A percentile compares a stretch with the other conserved stretches of the same genome.
These are phyloP conservation scores for Ephemerocybe angulata DNA, from an alignment of 768 basidiomycete species.

Conservation along the genomic window DNA sequence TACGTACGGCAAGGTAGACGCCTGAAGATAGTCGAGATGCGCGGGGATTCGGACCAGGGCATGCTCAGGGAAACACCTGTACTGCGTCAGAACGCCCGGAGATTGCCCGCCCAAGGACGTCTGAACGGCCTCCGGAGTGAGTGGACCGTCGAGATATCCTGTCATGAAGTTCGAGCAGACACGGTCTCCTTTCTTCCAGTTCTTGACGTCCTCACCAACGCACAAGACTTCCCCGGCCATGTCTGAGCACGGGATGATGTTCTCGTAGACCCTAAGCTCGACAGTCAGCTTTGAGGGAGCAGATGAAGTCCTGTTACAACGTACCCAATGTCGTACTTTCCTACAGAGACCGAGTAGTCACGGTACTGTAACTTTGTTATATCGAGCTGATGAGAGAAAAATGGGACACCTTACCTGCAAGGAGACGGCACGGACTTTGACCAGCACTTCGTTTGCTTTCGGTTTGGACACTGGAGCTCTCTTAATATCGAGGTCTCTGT, in stretches of 20 bases:
- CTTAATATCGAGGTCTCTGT: slow-evolving; percentile 20
- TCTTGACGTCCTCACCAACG: slow-evolving; percentile 39
- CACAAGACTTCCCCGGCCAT: slow-evolving; percentile 56
- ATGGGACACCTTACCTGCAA: slow-evolving; percentile 43
- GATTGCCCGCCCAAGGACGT: slow-evolving; percentile 43
- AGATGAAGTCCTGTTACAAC: slow-evolving; percentile 1
- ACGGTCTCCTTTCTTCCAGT: slow-evolving; percentile 52
- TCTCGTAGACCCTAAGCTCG: slow-evolving; percentile 11
- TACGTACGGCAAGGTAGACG: slow-evolving; percentile 58
- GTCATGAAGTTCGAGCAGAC: slow-evolving; percentile 51
- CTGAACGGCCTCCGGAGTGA: slow-evolving; percentile 27
- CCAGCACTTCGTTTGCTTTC: slow-evolving; percentile 46
- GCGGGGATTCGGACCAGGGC: slow-evolving; percentile 50
- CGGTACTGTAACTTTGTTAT: not conserved
- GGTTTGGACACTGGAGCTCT: slow-evolving; percentile 27
- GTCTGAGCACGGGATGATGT: slow-evolving; percentile 44
- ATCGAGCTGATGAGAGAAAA: not conserved
- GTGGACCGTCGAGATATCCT: slow-evolving; percentile 45
- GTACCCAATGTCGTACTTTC: not conserved
- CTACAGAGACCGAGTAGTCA: not conserved
- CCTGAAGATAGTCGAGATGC: slow-evolving; percentile 63
- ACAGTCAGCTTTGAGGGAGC: not conserved
- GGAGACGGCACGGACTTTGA: slow-evolving; percentile 55
- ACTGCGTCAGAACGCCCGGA: slow-evolving; percentile 54
- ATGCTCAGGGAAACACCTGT: slow-evolving; percentile 37